Base-by-base conservation (phyloP, 1,284 basidiomycete genomes). In the Fomitopsis pinicola region DNA sequence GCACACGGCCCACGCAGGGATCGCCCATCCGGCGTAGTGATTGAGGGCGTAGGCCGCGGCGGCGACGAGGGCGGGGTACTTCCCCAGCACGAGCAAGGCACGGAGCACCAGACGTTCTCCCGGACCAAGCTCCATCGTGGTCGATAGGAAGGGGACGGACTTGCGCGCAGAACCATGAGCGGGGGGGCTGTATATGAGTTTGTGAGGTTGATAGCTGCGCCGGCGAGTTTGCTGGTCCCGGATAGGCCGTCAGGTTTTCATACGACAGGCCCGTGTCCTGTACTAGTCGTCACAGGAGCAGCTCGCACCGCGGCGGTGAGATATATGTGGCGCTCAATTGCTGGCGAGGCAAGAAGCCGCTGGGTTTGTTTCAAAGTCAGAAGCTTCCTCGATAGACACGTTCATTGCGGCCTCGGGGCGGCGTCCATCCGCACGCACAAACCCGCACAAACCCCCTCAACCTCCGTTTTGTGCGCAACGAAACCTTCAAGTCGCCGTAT, bases 1-100 rank as follows among this genome's bases (percentile, higher is more conserved):
- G 5, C 28, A 33, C 17, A 61, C 35, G 19, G 61, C 33, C 66
- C 64, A 66, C 17, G 42, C 33, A 15, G 62, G 58, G 38, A 61
- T 42, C 3, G 33, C 30, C 28, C 57, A 10, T 5, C 28, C 38
- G 19, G 17, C 15, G 42, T 35, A 50, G 17, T 33, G 44, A 8
- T 36, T 35, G 33, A 60, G 30, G 26, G 42, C 22, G 26, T 46
- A 28, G 17, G 55, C 38, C 8, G 30, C 28, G 9, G 33, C 10
- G 5, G 40, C n/a, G 28, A 55, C 36, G 42, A 36, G 12, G 55
- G 55, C n/a, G 35, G 56, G 58, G 26, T 30, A 30, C n/a, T 56
- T 30, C 19, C 46, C 22, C 17, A 58, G 19, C 19, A 53, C 8
- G 33, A 55, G 28, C 17, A 58, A 50, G 0, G 26, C 22, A 19